phyloP scores from a whole-genome alignment of 345 rosid species.

The Eucalyptus paniculata region DNA sequence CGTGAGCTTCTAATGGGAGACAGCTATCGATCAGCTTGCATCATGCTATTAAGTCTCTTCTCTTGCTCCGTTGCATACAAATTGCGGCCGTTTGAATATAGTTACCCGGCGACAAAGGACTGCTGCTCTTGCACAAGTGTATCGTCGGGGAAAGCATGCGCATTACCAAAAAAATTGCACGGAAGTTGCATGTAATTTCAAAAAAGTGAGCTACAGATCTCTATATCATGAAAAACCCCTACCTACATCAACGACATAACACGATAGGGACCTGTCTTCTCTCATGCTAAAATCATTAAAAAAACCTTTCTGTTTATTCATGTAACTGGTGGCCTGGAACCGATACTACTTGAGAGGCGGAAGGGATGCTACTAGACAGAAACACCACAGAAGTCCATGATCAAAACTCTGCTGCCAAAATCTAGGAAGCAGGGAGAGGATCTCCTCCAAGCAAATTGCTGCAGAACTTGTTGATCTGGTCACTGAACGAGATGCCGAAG shows the following conservation, averaged over 20 bases:
- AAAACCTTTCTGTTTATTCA: not conserved
- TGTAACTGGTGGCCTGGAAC: not conserved
- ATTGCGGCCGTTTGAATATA: not conserved
- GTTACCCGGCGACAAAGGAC: not conserved
- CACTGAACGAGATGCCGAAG: not conserved
- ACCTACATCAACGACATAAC: not conserved
- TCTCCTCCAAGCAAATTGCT: not conserved
- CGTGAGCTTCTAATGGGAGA: not conserved
- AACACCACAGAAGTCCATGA: not conserved
- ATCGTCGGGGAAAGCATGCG: not conserved
- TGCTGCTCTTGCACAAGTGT: not conserved
- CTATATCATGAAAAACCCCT: not conserved
- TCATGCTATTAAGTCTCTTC: not conserved
- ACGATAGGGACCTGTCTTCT: not conserved
- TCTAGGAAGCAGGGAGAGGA: not conserved
- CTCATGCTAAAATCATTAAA: not conserved
- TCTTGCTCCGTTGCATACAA: not conserved
- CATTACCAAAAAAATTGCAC: not conserved
- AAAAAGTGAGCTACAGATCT: not conserved
- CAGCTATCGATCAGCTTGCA: not conserved
- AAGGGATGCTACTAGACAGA: not conserved
- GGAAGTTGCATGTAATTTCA: not conserved
- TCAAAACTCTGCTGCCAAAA: not conserved
- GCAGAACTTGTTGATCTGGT: not conserved
- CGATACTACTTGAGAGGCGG: not conserved